Conservation (phyloP, 2,329 filamentous ascomycete species). For the Ceratocystis alfenasii region DNA sequence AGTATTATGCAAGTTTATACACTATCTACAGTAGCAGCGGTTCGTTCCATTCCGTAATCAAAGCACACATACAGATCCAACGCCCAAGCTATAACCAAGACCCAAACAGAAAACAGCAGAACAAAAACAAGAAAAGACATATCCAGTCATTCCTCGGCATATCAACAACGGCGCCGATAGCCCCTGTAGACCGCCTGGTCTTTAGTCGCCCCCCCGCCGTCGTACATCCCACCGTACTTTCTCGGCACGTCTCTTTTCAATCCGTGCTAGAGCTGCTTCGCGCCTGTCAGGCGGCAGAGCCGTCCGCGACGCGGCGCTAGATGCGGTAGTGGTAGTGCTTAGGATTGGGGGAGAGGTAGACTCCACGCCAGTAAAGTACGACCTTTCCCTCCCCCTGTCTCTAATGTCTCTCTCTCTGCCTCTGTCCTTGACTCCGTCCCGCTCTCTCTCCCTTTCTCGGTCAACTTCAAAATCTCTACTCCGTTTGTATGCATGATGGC, state of each 20-base stretch:
- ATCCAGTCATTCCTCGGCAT: not conserved
- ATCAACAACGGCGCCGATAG: too few relatives aligned
- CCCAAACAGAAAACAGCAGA: conserved; percentile 16
- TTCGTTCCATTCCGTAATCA: not conserved
- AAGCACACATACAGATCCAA: conserved; percentile 8
- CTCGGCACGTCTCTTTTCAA: conserved; percentile 43
- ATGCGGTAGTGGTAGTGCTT: not conserved
- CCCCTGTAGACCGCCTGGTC: too few relatives aligned
- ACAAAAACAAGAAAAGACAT: conserved; percentile 13
- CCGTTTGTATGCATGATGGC: not conserved
- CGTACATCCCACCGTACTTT: conserved; percentile 33
- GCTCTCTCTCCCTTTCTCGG: not conserved
- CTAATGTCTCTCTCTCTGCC: not conserved
- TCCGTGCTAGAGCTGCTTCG: conserved; percentile 43
- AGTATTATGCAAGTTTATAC: not conserved
- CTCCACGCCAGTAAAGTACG: too few relatives aligned
- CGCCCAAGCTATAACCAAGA: conserved; percentile 6
- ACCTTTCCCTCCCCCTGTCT: not conserved
- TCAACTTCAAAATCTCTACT: too few relatives aligned
- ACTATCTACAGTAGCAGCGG: not conserved
- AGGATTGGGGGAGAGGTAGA: too few relatives aligned
- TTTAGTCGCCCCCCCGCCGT: conserved; percentile 40
- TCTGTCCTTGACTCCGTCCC: not conserved
- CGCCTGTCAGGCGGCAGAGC: conserved; percentile 39
- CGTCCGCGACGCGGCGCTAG: conserved; percentile 25